These are phyloP conservation scores for Skeletonema costatum DNA, from an alignment of 108 stramenopile genomes.

Conservation along the genomic window DNA sequence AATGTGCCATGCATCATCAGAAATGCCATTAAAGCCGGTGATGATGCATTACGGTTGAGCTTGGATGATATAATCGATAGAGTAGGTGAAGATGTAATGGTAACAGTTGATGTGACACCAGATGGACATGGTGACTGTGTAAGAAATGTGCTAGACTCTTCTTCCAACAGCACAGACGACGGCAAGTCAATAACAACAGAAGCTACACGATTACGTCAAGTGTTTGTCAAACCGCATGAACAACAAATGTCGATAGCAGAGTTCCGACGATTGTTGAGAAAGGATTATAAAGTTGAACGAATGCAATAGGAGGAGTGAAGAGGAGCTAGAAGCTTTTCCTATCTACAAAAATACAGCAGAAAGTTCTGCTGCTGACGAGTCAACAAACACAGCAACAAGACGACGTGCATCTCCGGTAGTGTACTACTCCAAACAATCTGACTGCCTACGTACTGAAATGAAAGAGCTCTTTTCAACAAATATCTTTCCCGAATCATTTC, in stretches of 20 bases:
- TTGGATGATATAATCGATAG: conserved; percentile 66
- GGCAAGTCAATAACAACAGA: conserved; percentile 7
- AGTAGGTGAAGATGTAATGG: conserved; percentile 22
- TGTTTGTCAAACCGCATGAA: conserved; percentile 88
- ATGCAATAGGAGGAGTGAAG: conserved; percentile 9
- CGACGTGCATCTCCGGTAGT: conserved; percentile 36
- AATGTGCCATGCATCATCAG: conserved; percentile 79
- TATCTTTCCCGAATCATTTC: conserved; percentile 42
- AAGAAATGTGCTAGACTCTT: conserved; percentile 35
- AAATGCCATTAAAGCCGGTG: conserved; percentile 49
- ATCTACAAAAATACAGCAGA: neutral
- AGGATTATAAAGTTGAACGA: conserved; percentile 3
- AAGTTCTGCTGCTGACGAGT: neutral
- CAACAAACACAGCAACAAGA: neutral
- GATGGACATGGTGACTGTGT: conserved; percentile 92
- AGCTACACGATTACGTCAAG: conserved; percentile 1
- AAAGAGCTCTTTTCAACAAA: conserved; percentile 43
- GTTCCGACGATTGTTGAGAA: conserved; percentile 55
- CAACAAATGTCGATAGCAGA: conserved; percentile 64
- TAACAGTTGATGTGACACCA: conserved; percentile 90
- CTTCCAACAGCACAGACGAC: neutral
- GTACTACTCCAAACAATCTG: conserved; percentile 80
- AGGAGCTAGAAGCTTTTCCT: conserved; percentile 9
- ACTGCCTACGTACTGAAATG: conserved; percentile 82
- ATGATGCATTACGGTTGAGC: conserved; percentile 41